Base-by-base conservation (phyloP, 495 filamentous ascomycete species). In the Cenococcum geophilum region DNA sequence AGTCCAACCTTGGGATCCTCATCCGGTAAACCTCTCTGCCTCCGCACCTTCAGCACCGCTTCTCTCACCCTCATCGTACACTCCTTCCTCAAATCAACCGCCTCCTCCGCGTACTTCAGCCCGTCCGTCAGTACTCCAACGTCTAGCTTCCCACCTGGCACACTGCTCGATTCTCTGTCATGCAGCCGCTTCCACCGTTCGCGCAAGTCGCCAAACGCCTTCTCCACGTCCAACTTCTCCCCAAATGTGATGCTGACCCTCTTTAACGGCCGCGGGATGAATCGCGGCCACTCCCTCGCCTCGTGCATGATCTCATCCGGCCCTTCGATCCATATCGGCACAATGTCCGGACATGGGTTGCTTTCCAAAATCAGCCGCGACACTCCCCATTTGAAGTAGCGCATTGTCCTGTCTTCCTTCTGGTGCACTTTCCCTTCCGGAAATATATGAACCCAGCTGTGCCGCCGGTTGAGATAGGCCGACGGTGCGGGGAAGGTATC, bases 311-410 rank as follows among this genome's bases (percentile, higher is more conserved):
- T 74, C 36, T 86, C 70, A 57, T 97, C 86, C 22, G 88, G 84
- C 23, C 93, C 93, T 62, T 95, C 87, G 56, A 97, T 83, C 79
- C 92, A 98, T 73, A 98, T 89, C 8, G 93, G 91, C n/a, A 98
- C 77, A 0, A 98, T 77, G 57, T 89, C 86, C 0, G 93, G 93
- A 47, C 83, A 82, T 32, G 87, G 87, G 25, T 89, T 88, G 51
- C 86, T 77, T 72, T 98, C 93, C 10, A 98, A 80, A 55, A 98
- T 92, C 40, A 96, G 76, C 1, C 93, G 83, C 4, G 92, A 87
- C 6, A 97, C 77, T 5, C 93, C 93, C 93, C 93, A 98, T 73
- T 93, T 95, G 82, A 96, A 96, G 76, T 98, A 98, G 11, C 92
- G 87, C 82, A 97, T 86, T 37, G 84, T 82, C 63, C 85, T 83